Percentiles rank a stretch among this genome's conserved stretches.
These are phyloP conservation scores for Clarireedia homoeocarpa DNA, from an alignment of 2,329 filamentous ascomycete species.

Conservation along the genomic window DNA sequence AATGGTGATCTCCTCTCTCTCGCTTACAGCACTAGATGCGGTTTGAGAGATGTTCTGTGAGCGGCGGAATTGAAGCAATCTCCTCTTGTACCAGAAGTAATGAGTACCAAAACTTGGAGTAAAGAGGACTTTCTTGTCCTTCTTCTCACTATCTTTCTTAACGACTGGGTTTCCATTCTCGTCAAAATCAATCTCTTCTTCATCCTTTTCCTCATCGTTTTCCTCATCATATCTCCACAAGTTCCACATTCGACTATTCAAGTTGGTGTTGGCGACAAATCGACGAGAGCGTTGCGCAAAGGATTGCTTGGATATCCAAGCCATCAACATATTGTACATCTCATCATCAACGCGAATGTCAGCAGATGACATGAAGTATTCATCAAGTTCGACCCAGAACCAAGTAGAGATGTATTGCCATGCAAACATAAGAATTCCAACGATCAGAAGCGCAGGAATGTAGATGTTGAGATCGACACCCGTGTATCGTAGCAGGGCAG, in stretches of 20 bases:
- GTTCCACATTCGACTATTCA: slow-evolving; percentile 45
- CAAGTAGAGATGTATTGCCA: slow-evolving; percentile 46
- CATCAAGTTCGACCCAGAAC: slow-evolving; percentile 40
- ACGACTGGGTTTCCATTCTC: slow-evolving; percentile 19
- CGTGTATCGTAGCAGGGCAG: slow-evolving; percentile 46
- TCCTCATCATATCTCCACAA: slow-evolving; percentile 37
- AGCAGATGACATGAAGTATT: slow-evolving; percentile 56
- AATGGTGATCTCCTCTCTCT: slow-evolving; percentile 51
- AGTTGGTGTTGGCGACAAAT: slow-evolving; percentile 57
- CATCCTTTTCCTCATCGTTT: slow-evolving; percentile 40
- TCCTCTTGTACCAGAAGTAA: slow-evolving; percentile 59
- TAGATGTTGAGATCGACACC: slow-evolving; percentile 56
- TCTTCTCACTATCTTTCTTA: slow-evolving; percentile 31
- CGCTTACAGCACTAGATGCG: slow-evolving; percentile 35
- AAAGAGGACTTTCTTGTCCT: slow-evolving; percentile 40
- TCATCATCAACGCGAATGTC: slow-evolving; percentile 63
- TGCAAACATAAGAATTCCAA: slow-evolving; percentile 41
- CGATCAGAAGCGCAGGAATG: slow-evolving; percentile 47
- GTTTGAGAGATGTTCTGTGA: slow-evolving; percentile 39
- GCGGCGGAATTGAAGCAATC: slow-evolving; percentile 50
- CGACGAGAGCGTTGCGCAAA: slow-evolving; percentile 52
- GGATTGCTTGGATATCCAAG: slow-evolving; percentile 55
- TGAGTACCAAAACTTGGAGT: slow-evolving; percentile 61
- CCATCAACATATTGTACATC: slow-evolving; percentile 65
- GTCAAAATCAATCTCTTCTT: slow-evolving; percentile 19